Evolutionary conservation across 2,329 filamentous ascomycete species (phyloP).

Genomic region (Akanthomyces muscarius): DNA sequence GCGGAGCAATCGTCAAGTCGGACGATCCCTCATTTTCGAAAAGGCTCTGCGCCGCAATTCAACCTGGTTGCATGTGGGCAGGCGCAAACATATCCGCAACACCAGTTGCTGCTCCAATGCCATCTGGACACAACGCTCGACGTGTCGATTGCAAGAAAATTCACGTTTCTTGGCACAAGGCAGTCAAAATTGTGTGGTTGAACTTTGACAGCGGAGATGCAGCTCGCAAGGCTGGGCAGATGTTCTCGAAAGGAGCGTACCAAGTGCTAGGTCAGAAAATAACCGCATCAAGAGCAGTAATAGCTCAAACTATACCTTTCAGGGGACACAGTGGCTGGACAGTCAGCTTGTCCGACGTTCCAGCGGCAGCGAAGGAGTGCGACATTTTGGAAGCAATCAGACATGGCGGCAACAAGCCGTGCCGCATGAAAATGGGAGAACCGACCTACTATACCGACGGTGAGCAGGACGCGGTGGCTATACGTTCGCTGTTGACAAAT

Average conservation of each 20-base stretch:
- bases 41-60: background rate
- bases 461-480: conserved; percentile 34
- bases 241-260: conserved; percentile 24
- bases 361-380: background rate
- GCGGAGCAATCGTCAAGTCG: background rate
- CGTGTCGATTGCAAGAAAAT: conserved; percentile 34
- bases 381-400: conserved; percentile 2
- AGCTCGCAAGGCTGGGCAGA: conserved; percentile 22
- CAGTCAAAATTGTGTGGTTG: conserved; percentile 27
- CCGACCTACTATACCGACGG: conserved; percentile 1
- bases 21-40: background rate
- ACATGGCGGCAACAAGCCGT: background rate
- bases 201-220: conserved; percentile 24
- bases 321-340: background rate
- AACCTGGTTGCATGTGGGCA: background rate
- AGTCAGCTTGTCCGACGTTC: background rate
- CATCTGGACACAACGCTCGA: conserved; percentile 25
- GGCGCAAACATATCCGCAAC: background rate
- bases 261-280: conserved; percentile 23
- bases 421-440: background rate
- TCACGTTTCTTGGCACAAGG: conserved; percentile 34
- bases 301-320: background rate
- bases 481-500: conserved; percentile 29
- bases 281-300: background rate
- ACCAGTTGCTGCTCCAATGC: conserved; percentile 20